Evolutionary conservation across 2,329 filamentous ascomycete species (phyloP), one percentile per base, ranked within the genome.

Genomic region (Cladophialophora yegresii): DNA sequence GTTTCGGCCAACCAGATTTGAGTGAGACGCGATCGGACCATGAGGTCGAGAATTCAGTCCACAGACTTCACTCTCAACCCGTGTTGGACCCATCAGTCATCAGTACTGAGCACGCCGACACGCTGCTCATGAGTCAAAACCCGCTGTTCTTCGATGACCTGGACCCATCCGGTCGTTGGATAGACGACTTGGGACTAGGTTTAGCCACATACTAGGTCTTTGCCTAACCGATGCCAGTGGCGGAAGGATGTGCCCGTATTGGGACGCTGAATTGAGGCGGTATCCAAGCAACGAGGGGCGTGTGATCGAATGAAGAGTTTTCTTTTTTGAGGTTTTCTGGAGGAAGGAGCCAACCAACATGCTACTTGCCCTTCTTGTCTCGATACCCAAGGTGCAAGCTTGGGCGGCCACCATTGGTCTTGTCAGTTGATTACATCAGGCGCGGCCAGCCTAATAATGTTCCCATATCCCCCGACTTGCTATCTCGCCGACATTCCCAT

Each of bases 401-500:
- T 7, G 13, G 7, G 36, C 13, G 6, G 13, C 5, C 6, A n/a
- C 36, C 36, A 7, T 16, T n/a, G 13, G n/a, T 43, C 7, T 16
- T 43, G 36, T 8, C 36, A n/a, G 16, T 43, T n/a, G 36, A 20
- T 3, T 8, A 20, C 13, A 22, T 30, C 47, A 22, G 13, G 10
- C 9, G 13, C 53, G 12, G 13, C 8, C 53, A 12, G 13, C 8
- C 62, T 50, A 69, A 47, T 72, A 74, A 67, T 74, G 71, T 55
- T 64, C 65, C 73, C 73, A 74, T 47, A 74, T 71, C 10, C 73
- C 73, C 33, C 67, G 69, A 54, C 72, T 73, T 10, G 67, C 73
- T 60, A 74, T 67, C 64, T 74, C 73, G 12, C 73, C 73, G 12
- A 74, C 68, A 69, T 74, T 72, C 7, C 72, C 73, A 62, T 74